Evolutionary conservation across 192 early-diverging fungal species (phyloP).

Genomic region (Mortierella claussenii): DNA sequence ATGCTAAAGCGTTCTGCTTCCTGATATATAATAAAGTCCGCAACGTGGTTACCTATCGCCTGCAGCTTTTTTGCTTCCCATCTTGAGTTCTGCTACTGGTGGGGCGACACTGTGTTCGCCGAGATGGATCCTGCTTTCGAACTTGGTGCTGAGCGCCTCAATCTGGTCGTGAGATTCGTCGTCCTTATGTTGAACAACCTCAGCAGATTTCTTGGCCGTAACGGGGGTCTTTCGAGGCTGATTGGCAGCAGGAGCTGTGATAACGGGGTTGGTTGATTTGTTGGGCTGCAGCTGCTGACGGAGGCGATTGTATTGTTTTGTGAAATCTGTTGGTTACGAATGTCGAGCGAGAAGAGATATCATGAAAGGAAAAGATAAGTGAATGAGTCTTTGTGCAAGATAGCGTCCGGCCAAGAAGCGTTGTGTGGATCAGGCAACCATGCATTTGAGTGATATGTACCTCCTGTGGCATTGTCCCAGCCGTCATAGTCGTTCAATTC

Average conservation of each 20-base stretch:
- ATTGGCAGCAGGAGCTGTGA: slow-evolving; percentile 44
- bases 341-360: slow-evolving; percentile 4
- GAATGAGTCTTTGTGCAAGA: too few relatives aligned
- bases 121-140: slow-evolving; percentile 76
- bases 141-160: slow-evolving; percentile 69
- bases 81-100: slow-evolving; percentile 58
- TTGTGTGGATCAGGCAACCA: neutral
- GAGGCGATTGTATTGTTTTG: slow-evolving; percentile 92
- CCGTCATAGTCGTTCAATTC: slow-evolving; percentile 84
- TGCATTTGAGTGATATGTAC: slow-evolving; percentile 30
- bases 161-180: slow-evolving; percentile 62
- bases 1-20: too few relatives aligned
- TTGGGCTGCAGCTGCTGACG: slow-evolving; percentile 70
- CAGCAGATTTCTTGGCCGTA: slow-evolving; percentile 29
- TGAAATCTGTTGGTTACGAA: slow-evolving; percentile 74
- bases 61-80: slow-evolving; percentile 69
- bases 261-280: slow-evolving; percentile 29
- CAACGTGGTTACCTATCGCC: slow-evolving; percentile 74
- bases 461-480: slow-evolving; percentile 81
- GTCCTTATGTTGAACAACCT: slow-evolving; percentile 26
- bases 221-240: slow-evolving; percentile 20
- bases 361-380: neutral
- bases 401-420: too few relatives aligned
- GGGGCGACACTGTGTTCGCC: slow-evolving; percentile 60
- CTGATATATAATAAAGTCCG: too few relatives aligned